These are phyloP conservation scores for Lepidium sativum DNA, from an alignment of 345 rosid genomes.

Conservation along the genomic window DNA sequence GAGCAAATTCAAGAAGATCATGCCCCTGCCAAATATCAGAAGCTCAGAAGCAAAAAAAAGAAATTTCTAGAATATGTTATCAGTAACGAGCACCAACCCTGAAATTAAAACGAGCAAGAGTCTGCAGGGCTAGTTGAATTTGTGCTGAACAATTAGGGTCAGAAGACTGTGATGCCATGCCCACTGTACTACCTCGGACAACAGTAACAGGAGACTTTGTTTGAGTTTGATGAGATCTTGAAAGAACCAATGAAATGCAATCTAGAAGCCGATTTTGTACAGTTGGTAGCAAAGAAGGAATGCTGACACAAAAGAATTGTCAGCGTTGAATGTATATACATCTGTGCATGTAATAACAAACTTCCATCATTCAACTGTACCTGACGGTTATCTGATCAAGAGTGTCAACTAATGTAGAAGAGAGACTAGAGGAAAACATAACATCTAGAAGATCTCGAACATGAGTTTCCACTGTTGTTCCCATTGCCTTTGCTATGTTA, in stretches of 20 bases:
- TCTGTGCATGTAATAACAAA: constrained; percentile 2
- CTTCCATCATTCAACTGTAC: constrained; percentile 26
- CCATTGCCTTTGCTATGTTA: constrained; percentile 97
- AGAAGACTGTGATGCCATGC: constrained; percentile 47
- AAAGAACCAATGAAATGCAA: constrained; percentile 76
- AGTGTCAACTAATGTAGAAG: constrained; percentile 73
- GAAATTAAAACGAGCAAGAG: constrained; percentile 89
- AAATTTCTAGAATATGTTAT: background rate
- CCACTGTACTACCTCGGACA: constrained; percentile 50
- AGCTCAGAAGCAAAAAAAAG: constrained; percentile 19
- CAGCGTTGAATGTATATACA: background rate
- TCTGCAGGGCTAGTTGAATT: constrained; percentile 95
- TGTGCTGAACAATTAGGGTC: constrained; percentile 63
- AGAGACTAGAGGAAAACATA: constrained; percentile 85
- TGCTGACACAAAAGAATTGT: constrained; percentile 42
- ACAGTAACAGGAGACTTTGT: constrained; percentile 47
- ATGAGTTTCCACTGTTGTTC: constrained; percentile 68
- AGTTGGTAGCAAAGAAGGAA: constrained; percentile 75
- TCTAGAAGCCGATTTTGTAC: constrained; percentile 83
- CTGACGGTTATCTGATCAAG: constrained; percentile 82
- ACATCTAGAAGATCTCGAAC: constrained; percentile 76
- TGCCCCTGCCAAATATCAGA: constrained; percentile 46
- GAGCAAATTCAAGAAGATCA: constrained; percentile 88
- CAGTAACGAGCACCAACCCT: constrained; percentile 41
- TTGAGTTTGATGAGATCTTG: constrained; percentile 63